Percentiles rank a stretch among this genome's conserved stretches.
These are phyloP conservation scores for Solanum clarkiae DNA, from an alignment of 257 asterid genomes.

Conservation along the genomic window DNA sequence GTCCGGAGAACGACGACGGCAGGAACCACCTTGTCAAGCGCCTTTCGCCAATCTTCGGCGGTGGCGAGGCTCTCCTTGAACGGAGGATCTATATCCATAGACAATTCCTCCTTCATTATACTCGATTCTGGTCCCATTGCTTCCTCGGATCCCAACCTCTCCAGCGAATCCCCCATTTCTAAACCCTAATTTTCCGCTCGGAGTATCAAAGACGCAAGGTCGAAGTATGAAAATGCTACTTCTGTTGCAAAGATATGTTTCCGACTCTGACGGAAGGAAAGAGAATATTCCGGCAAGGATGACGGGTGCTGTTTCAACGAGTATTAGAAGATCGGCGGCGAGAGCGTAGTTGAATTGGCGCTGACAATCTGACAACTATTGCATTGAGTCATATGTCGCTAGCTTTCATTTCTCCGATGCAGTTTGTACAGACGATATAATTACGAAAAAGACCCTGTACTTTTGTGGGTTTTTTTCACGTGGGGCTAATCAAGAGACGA, in stretches of 20 bases:
- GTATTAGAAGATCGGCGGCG: neutral
- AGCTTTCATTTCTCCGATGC: neutral
- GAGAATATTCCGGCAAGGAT: neutral
- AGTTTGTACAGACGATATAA: neutral
- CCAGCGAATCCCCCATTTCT: neutral
- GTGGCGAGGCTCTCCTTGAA: conserved; percentile 59
- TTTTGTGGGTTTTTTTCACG: neutral
- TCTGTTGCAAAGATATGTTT: neutral
- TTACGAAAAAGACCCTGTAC: neutral
- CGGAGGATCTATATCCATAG: conserved; percentile 91
- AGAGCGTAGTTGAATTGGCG: neutral
- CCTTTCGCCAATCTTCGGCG: conserved; percentile 86
- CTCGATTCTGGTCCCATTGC: conserved; percentile 65
- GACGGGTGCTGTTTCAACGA: neutral
- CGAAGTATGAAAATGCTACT: neutral
- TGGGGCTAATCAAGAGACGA: neutral
- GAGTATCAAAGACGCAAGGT: neutral
- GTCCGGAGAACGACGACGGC: conserved; percentile 97
- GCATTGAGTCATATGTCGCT: neutral
- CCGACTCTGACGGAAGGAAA: neutral
- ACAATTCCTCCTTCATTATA: conserved; percentile 71
- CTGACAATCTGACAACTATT: neutral
- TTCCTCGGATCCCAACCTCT: conserved; percentile 19
- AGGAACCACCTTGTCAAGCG: conserved; percentile 78
- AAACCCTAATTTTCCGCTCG: neutral